Percentiles rank a stretch among this genome's conserved stretches.
Evolutionary conservation across 1,139 yeast species (phyloP).

Genomic region (Kodamaea plutei): DNA sequence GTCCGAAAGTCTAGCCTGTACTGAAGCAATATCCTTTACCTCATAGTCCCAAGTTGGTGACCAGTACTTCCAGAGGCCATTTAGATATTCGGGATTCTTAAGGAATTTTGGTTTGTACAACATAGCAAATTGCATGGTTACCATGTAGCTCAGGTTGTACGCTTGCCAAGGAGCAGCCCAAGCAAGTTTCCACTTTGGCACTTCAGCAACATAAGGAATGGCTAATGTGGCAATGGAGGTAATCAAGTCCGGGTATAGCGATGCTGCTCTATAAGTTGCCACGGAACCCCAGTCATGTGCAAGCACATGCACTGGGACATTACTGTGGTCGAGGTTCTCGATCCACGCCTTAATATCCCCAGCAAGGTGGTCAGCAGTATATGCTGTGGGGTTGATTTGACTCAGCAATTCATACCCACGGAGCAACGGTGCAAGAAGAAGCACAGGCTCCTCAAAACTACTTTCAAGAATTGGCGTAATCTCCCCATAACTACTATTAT

Average conservation of each 20-base stretch:
- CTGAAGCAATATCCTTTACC: slow-evolving; percentile 24
- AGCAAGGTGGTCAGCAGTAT: slow-evolving; percentile 30
- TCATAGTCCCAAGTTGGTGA: slow-evolving; percentile 37
- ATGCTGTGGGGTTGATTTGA: slow-evolving; percentile 24
- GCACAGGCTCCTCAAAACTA: slow-evolving; percentile 18
- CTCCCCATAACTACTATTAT: slow-evolving; percentile 27
- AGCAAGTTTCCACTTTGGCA: slow-evolving; percentile 25
- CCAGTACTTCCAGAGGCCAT: slow-evolving; percentile 38
- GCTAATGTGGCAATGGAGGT: slow-evolving; percentile 37
- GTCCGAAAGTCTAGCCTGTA: slow-evolving; percentile 24
- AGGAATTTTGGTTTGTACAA: slow-evolving; percentile 24
- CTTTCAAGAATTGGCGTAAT: slow-evolving; percentile 22
- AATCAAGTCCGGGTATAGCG: slow-evolving; percentile 32
- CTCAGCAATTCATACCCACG: slow-evolving; percentile 41
- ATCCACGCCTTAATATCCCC: slow-evolving; percentile 37
- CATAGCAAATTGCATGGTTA: slow-evolving; percentile 35
- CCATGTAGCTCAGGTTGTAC: slow-evolving; percentile 34
- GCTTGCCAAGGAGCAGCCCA: slow-evolving; percentile 34
- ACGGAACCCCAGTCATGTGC: slow-evolving; percentile 51
- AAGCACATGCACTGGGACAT: slow-evolving; percentile 35
- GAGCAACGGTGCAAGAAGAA: slow-evolving; percentile 36
- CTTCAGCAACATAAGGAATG: slow-evolving; percentile 34
- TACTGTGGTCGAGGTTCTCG: slow-evolving; percentile 16
- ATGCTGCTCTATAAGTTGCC: slow-evolving; percentile 33
- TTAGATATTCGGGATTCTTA: slow-evolving; percentile 26